A percentile compares a stretch with the other conserved stretches of the same genome.
Evolutionary conservation across 169 alveolate genomes (phyloP).

Genomic region (Cryptosporidium meleagridis): DNA sequence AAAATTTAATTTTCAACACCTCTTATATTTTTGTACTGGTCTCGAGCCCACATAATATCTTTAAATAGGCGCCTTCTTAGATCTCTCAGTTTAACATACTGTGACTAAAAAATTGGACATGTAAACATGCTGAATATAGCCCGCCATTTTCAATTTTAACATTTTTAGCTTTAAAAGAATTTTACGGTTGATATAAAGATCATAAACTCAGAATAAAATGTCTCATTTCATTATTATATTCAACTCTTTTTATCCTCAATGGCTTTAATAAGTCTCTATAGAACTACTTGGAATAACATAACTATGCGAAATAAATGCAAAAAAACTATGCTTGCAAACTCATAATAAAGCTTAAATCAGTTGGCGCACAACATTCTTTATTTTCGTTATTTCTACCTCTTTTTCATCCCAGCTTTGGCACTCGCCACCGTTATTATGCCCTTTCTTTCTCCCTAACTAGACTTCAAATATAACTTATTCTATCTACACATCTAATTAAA

Average conservation of each 20-base stretch:
- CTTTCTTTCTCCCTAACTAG: background rate
- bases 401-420: too few relatives aligned
- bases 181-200: too few relatives aligned
- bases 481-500: too few relatives aligned
- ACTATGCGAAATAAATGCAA: too few relatives aligned
- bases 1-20: background rate
- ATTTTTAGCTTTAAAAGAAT: background rate
- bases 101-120: background rate
- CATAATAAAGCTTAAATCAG: too few relatives aligned
- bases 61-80: background rate
- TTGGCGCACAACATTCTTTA: background rate
- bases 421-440: background rate
- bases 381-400: background rate
- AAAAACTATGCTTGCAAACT: background rate
- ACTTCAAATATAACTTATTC: background rate
- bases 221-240: background rate
- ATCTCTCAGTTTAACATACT: background rate
- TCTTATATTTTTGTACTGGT: slow-evolving; percentile 16
- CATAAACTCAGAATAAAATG: background rate
- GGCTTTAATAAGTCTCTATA: too few relatives aligned
- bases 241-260: too few relatives aligned
- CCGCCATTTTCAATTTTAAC: background rate
- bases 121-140: background rate
- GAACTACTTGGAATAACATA: background rate
- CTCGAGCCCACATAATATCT: slow-evolving; percentile 11